Percentiles rank a stretch among this genome's conserved stretches.
phyloP scores from a whole-genome alignment of 1,284 basidiomycete species.

The Malassezia psittaci region DNA sequence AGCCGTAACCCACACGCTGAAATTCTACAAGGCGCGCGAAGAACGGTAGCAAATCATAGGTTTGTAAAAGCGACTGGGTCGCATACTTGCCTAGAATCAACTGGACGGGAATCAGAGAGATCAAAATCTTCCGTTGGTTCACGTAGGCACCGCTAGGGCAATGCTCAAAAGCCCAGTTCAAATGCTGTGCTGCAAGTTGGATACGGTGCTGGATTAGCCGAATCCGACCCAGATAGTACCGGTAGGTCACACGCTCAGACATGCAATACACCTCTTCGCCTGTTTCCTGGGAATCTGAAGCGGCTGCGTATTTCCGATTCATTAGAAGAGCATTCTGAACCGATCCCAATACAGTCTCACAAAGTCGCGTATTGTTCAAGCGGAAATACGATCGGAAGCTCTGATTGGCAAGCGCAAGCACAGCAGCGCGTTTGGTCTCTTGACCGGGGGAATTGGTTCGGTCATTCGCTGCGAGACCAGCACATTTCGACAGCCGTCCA shows the following conservation, averaged over 20 bases:
- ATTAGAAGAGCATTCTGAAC: conserved; percentile 47
- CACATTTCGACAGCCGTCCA: conserved; percentile 37
- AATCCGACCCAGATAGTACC: conserved; percentile 49
- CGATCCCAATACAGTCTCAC: conserved; percentile 50
- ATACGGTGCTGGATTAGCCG: conserved; percentile 49
- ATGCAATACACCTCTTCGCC: conserved; percentile 43
- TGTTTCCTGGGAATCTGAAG: conserved; percentile 1
- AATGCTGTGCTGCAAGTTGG: conserved; percentile 41
- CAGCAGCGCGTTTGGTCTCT: conserved; percentile 39
- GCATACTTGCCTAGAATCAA: conserved; percentile 49
- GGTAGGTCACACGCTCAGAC: conserved; percentile 48
- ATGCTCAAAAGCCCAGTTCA: conserved; percentile 48
- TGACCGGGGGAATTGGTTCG: conserved; percentile 25
- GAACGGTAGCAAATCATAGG: conserved; percentile 30
- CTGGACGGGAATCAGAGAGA: conserved; percentile 46
- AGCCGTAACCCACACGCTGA: conserved; percentile 42
- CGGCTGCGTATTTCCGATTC: conserved; percentile 18
- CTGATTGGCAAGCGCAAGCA: conserved; percentile 39
- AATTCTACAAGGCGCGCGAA: conserved; percentile 30
- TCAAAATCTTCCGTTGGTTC: conserved; percentile 47
- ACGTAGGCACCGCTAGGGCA: conserved; percentile 31
- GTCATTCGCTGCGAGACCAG: conserved; percentile 43
- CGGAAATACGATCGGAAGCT: conserved; percentile 46
- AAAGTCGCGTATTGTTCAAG: conserved; percentile 49
- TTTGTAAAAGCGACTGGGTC: conserved; percentile 27